Percentiles rank a stretch among this genome's conserved stretches.
Conservation (phyloP, 306 rosid genomes). For the Rubus parviflorus region DNA sequence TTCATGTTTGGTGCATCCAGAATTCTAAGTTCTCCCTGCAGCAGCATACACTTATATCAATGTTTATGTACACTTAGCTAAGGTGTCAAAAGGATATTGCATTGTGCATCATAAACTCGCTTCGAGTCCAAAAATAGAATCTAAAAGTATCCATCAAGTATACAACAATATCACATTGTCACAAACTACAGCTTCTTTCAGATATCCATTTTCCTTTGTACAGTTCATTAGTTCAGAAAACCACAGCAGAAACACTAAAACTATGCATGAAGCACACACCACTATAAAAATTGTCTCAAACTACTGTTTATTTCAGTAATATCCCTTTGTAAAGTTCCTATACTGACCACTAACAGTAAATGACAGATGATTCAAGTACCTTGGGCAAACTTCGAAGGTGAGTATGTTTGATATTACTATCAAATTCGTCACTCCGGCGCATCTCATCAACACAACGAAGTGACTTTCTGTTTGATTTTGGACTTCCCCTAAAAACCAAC, state of each 20-base stretch:
- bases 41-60: neutral
- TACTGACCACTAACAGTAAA: neutral
- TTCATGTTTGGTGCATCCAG: conserved; percentile 67
- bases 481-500: conserved; percentile 84
- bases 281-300: neutral
- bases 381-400: conserved; percentile 50
- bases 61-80: neutral
- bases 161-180: neutral
- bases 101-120: neutral
- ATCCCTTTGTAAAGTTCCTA: neutral
- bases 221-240: neutral
- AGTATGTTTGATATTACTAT: conserved; percentile 27
- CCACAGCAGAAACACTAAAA: neutral
- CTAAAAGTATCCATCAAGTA: neutral
- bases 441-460: conserved; percentile 59
- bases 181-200: neutral
- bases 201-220: neutral
- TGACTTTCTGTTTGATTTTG: conserved; percentile 57
- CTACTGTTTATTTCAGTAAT: neutral
- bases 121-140: neutral
- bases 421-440: conserved; percentile 50
- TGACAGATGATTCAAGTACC: conserved; percentile 34
- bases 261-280: neutral
- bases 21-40: conserved; percentile 57
- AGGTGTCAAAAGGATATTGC: neutral